Base-by-base conservation (phyloP, 1,284 basidiomycete genomes). In the Trametes pubescens region DNA sequence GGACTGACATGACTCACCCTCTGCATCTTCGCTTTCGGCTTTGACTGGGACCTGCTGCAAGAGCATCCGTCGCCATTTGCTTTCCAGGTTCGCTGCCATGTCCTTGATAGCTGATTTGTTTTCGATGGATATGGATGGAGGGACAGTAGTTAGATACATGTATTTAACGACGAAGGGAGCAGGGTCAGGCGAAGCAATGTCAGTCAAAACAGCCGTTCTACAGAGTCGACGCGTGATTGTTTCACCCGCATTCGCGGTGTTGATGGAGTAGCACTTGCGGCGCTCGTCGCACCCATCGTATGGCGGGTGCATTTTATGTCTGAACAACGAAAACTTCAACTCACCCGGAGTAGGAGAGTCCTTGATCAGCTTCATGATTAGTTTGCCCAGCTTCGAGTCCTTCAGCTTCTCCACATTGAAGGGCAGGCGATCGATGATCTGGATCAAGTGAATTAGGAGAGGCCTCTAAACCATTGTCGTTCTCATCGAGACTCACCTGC, bases 41-140 rank as follows among this genome's bases (percentile, higher is more conserved):
- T 83, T 86, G 77, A 78, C 77, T 66, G 76, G 72, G 55, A 71
- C 69, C 59, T 70, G 70, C 66, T 65, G 63, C 59, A 64, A 74
- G 57, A 90, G 78, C 76, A 92, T 78, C 68, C 81, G 80, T 67
- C 90, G 86, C 92, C 92, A 94, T 80, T 87, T 87, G 74, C 85
- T 86, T 80, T 92, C 90, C 79, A 94, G 82, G 80, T 92, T 93
- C 75, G 86, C 86, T 72, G 92, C 92, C 89, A 94, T 91, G 81
- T 94, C 92, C 88, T 92, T 91, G 89, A 93, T 87, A 78, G 92
- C 92, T 93, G 82, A 66, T 66, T 53, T 68, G 52, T 47, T 38
- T 64, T 65, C 52, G 61, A 65, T 52, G 71, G 69, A 77, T 73
- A 73, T 73, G 73, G 56, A 73, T 73, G 73, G 54, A 63, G 64